phyloP scores from a whole-genome alignment of 1,284 basidiomycete genomes.

The Tetrapyrgos nigripes region DNA sequence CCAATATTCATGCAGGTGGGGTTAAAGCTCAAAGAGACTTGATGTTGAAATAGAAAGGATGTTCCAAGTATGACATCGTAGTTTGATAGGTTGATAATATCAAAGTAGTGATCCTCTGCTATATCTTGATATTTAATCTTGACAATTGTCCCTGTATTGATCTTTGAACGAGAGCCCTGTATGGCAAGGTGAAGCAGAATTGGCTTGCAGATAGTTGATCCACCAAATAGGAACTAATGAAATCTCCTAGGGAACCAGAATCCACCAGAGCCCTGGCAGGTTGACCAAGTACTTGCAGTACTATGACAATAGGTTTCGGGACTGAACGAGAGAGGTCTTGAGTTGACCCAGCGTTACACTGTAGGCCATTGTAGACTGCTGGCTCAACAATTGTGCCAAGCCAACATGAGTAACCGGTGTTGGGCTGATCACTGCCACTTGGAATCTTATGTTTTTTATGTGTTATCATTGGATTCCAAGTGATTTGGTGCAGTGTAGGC shows the following conservation, averaged over 20 bases:
- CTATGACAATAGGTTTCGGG: background rate
- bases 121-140: too few species aligned
- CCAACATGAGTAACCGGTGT: too few species aligned
- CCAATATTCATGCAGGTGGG: conserved; percentile 24
- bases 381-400: too few species aligned
- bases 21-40: conserved; percentile 30
- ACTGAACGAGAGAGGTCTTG: background rate
- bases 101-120: too few species aligned
- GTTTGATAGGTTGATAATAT: too few species aligned
- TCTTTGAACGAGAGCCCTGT: conserved; percentile 8
- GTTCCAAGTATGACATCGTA: conserved; percentile 37
- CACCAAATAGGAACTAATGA: conserved; percentile 38
- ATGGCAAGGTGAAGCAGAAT: background rate
- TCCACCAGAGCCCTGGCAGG: conserved; percentile 35
- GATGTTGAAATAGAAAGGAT: conserved; percentile 34
- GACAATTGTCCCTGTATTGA: conserved; percentile 1
- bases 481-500: too few species aligned
- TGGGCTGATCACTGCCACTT: too few species aligned
- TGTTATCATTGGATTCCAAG: too few species aligned
- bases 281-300: conserved; percentile 19
- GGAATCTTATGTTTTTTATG: too few species aligned
- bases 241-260: conserved; percentile 40
- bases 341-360: background rate
- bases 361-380: too few species aligned
- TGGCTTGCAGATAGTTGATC: conserved; percentile 37